Conservation (phyloP, 164 flowering plant species). For the Vitis rupestris region DNA sequence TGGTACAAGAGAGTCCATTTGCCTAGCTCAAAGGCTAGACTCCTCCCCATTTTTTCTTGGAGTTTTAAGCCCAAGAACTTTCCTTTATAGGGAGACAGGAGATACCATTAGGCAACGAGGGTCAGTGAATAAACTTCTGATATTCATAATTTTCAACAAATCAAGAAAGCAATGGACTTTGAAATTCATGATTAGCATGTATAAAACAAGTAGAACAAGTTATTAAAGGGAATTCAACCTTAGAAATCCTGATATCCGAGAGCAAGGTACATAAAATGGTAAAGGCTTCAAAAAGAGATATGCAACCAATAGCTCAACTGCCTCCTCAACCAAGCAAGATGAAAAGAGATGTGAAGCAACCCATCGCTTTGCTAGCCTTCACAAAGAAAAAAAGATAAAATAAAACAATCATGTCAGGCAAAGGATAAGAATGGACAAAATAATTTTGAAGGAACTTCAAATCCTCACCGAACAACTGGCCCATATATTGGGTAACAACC, state of each 20-base stretch:
- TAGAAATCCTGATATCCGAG: slow-evolving; percentile 85
- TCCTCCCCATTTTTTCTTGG: no score
- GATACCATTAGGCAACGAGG: no score
- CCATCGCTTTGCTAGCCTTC: slow-evolving; percentile 98
- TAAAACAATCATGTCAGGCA: not conserved
- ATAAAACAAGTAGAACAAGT: no score
- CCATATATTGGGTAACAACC: slow-evolving; percentile 74
- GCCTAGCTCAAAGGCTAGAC: no score
- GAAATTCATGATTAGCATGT: no score
- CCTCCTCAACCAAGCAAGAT: slow-evolving; percentile 66
- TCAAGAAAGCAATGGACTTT: no score
- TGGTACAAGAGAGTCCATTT: no score
- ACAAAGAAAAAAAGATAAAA: slow-evolving; percentile 12
- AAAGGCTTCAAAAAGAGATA: slow-evolving; percentile 71
- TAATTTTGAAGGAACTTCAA: slow-evolving; percentile 1
- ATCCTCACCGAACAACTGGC: slow-evolving; percentile 72
- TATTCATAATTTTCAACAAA: no score
- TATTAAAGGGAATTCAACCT: slow-evolving; percentile 41
- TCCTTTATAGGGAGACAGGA: no score
- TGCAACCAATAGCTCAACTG: slow-evolving; percentile 87
- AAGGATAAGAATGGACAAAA: slow-evolving; percentile 1
- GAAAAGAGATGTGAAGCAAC: slow-evolving; percentile 94
- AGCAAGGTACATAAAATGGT: slow-evolving; percentile 77
- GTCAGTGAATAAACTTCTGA: no score
- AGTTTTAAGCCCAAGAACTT: no score